Evolutionary conservation across 2,329 filamentous ascomycete species (phyloP), one percentile per base, ranked within the genome.

Genomic region (Phyllosticta citriasiana): DNA sequence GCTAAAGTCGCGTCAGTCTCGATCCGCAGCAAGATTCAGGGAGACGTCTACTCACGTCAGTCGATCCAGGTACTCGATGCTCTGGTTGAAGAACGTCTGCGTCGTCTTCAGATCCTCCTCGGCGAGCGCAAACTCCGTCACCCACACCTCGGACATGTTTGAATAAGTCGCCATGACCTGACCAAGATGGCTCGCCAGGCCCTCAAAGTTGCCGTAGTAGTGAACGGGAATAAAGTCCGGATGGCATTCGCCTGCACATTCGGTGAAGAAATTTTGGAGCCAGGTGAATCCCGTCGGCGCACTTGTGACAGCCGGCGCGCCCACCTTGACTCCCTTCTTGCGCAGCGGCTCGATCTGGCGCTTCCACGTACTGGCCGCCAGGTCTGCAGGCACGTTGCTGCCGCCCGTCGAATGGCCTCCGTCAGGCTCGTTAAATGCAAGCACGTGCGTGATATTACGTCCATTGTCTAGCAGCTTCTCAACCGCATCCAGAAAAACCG

Each of bases 401-500:
- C 89, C 89, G 51, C 87, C 87, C 8, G 77, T 80, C 1, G 69
- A 67, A 1, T 68, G 65, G 2, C 76, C 71, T 16, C 82, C 83
- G 68, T 93, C 88, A 0, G 89, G 89, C 70, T 94, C 89, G 73
- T 94, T 93, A 78, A 91, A 92, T 27, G 78, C 81, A n/a, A 93
- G 77, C 2, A 89, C 83, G 67, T 89, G 83, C 12, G 77, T 80
- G 68, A 92, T 64, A 86, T 85, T 65, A 76, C 79, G 47, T 25
- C 58, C 58, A 50, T 72, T 66, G 54, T 76, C 66, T 60, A 89
- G 79, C 57, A 86, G 77, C 1, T 67, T 64, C 66, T 78, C 80
- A 50, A 93, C 82, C 1, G 79, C 76, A 60, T 80, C 74, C 51
- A 85, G 78, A 72, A 92, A 92, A 0, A 79, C 77, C 0, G 80